Evolutionary conservation across 306 rosid species (phyloP).

Genomic region (Inga laurina): DNA sequence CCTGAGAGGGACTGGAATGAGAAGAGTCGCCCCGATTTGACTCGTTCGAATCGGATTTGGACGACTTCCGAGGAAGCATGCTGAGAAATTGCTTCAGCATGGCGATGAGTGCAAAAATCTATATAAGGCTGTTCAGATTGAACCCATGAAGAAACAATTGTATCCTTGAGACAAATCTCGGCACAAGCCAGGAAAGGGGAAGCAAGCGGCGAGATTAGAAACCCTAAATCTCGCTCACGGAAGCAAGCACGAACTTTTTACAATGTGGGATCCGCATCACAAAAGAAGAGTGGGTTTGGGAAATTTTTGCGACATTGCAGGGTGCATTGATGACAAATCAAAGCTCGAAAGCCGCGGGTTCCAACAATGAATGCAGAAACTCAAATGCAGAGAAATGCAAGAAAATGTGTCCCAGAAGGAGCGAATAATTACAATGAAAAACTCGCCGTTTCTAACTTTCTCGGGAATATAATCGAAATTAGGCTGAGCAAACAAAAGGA

Average conservation of each 20-base stretch:
- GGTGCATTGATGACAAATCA: slow-evolving; percentile 43
- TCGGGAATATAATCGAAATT: slow-evolving; percentile 24
- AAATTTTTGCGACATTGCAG: slow-evolving; percentile 36
- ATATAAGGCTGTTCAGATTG: slow-evolving; percentile 37
- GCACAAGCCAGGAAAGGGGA: slow-evolving; percentile 11
- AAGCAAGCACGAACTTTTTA: slow-evolving; percentile 12
- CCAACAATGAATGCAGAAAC: not conserved
- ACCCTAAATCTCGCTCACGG: slow-evolving; percentile 61
- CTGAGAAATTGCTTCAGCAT: slow-evolving; percentile 94
- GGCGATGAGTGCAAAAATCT: slow-evolving; percentile 37
- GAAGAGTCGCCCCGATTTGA: slow-evolving; percentile 33
- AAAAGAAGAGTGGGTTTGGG: slow-evolving; percentile 21
- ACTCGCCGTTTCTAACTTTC: slow-evolving; percentile 5
- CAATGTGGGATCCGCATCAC: slow-evolving; percentile 23
- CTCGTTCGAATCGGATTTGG: slow-evolving; percentile 53
- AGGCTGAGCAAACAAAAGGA: not conserved
- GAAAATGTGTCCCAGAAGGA: slow-evolving; percentile 9
- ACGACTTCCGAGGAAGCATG: slow-evolving; percentile 76
- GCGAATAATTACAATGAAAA: slow-evolving; percentile 19
- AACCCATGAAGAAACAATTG: slow-evolving; percentile 43
- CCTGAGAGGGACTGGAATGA: slow-evolving; percentile 22
- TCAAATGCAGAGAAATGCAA: not conserved
- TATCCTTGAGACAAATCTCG: slow-evolving; percentile 11
- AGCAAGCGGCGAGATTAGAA: slow-evolving; percentile 39
- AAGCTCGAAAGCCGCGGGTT: slow-evolving; percentile 42